Base-by-base conservation (phyloP, 805 yeast species). In the Hagleromyces aurorensis region DNA sequence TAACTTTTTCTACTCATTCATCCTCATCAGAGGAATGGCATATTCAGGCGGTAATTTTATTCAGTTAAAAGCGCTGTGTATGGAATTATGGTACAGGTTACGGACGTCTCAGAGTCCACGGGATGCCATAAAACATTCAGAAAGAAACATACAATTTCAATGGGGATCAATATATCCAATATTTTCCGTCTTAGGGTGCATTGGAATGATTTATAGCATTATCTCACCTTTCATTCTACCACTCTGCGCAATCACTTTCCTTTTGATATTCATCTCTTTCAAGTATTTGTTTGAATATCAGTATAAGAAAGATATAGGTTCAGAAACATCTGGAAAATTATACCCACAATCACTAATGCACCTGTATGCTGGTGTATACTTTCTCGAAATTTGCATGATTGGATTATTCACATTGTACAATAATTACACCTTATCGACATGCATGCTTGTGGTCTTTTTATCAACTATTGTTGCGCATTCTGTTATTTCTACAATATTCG, bases 111-210 rank as follows among this genome's bases (percentile, higher is more conserved):
- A 43, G 13, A 78, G 93, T 0, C 89, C 94, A 0, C 65, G 91
- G 29, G 64, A 66, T 39, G 65, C 64, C 32, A 67, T 70, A 28
- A 34, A 52, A 5, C 57, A 78, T 28, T 37, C 69, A 14, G 65
- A 67, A 5, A 53, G 45, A 1, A 55, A 72, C 7, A 63, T 71
- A 3, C 44, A 46, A n/a, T 61, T 75, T 13, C 62, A 67, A 36
- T 85, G 93, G 93, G 95, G 96, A 0, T 66, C 85, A 0, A 54
- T 72, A 0, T 87, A 78, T 48, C 84, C 96, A 0, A 68, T 76
- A 0, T 78, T 78, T 39, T 75, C 95, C 0, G 78, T 83, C 2
- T 65, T 82, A 44, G 87, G 78, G 0, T 74, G 84, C 5, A 82
- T 86, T 35, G 85, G 89, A 0, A 56, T 86, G 19, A 77, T 83